A percentile compares a stretch with the other conserved stretches of the same genome.
These are phyloP conservation scores for Samsoniella hepiali DNA, from an alignment of 2,329 filamentous ascomycete genomes.

Conservation along the genomic window DNA sequence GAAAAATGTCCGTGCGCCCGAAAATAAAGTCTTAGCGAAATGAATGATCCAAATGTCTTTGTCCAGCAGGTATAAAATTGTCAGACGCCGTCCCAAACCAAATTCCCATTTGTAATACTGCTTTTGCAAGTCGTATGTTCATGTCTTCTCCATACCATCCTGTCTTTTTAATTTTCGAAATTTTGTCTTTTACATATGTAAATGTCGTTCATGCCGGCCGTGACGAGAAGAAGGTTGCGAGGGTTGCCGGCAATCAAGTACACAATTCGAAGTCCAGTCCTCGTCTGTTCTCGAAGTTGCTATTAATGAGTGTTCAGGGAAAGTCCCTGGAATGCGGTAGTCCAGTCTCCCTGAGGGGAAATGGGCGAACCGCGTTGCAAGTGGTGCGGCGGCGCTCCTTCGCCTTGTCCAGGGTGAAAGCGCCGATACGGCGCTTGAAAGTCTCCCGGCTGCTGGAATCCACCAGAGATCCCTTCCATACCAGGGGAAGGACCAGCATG, in stretches of 20 bases:
- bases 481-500: slow-evolving; percentile 28
- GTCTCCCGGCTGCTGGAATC: slow-evolving; percentile 37
- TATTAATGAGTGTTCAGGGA: slow-evolving; percentile 63
- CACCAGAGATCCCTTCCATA: slow-evolving; percentile 31
- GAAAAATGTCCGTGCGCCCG: slow-evolving; percentile 12
- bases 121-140: slow-evolving; percentile 19
- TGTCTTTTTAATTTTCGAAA: slow-evolving; percentile 11
- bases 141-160: slow-evolving; percentile 8
- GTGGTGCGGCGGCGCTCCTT: slow-evolving; percentile 35
- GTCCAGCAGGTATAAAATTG: slow-evolving; percentile 16
- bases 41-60: slow-evolving; percentile 20
- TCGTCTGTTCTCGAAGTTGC: slow-evolving; percentile 1
- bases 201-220: slow-evolving; percentile 9
- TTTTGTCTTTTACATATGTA: slow-evolving; percentile 14
- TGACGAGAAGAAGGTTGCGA: slow-evolving; percentile 1
- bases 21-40: slow-evolving; percentile 19
- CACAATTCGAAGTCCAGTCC: slow-evolving; percentile 13
- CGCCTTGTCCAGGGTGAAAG: slow-evolving; percentile 41
- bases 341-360: slow-evolving; percentile 56
- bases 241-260: not conserved
- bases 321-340: slow-evolving; percentile 63
- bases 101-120: slow-evolving; percentile 16
- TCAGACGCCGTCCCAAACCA: slow-evolving; percentile 17
- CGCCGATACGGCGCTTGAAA: slow-evolving; percentile 48
- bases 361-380: slow-evolving; percentile 41